phyloP scores from a whole-genome alignment of 169 alveolate species.

The Pseudocohnilembus persalinus region DNA sequence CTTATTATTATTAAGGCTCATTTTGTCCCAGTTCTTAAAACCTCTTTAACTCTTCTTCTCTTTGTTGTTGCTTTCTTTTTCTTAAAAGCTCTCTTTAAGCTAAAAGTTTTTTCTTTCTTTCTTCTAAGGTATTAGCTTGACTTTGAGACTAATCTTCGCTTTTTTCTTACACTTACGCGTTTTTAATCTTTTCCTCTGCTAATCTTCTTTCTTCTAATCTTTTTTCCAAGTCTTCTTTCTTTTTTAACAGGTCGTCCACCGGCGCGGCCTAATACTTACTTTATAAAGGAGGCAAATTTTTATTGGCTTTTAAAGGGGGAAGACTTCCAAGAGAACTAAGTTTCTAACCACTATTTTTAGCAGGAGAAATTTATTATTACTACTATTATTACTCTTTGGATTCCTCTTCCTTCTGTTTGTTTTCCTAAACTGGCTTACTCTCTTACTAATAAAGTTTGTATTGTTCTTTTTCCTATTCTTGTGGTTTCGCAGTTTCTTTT shows the following conservation, averaged over 20 bases:
- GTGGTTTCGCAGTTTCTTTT: not conserved
- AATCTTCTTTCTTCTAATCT: constrained; percentile 3
- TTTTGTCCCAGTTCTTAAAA: constrained; percentile 30
- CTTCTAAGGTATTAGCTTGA: constrained; percentile 37
- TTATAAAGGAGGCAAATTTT: constrained; percentile 18
- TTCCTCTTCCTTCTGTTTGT: not conserved
- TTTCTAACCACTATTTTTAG: not conserved
- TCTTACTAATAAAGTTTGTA: not conserved
- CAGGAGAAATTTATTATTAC: constrained; percentile 1
- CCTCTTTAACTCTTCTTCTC: constrained; percentile 54
- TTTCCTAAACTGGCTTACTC: not conserved
- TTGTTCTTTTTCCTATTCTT: not conserved
- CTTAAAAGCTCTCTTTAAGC: constrained; percentile 51
- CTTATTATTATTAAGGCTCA: not conserved
- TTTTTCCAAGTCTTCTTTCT: constrained; percentile 11
- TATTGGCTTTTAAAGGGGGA: constrained; percentile 9
- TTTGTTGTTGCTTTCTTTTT: constrained; percentile 45
- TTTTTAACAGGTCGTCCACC: constrained; percentile 12
- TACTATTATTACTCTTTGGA: not conserved
- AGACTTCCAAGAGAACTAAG: not conserved
- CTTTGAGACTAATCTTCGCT: constrained; percentile 14
- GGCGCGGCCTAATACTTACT: constrained; percentile 12
- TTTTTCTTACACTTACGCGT: constrained; percentile 1
- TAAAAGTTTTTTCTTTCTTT: constrained; percentile 47
- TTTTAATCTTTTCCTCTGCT: constrained; percentile 27